A percentile compares a stretch with the other conserved stretches of the same genome.
Conservation (phyloP, 2,329 filamentous ascomycete genomes). For the Conoideocrella luteorostrata region DNA sequence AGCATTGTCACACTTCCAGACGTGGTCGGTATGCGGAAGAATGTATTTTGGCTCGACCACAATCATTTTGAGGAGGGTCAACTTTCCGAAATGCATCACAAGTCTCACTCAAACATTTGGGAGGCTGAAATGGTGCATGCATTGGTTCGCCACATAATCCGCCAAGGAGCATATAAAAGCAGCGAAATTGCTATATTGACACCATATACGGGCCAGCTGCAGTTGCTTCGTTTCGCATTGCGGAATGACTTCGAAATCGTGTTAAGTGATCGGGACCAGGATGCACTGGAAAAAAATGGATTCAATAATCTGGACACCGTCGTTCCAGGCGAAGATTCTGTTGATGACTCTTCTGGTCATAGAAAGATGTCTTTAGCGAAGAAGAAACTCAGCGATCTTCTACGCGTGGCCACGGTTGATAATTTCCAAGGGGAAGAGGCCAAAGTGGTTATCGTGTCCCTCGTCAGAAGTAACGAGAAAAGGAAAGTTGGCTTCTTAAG, state of each 20-base stretch:
- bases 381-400: too few species aligned
- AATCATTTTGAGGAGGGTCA: slow-evolving; percentile 34
- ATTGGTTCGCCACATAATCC: slow-evolving; percentile 58
- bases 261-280: slow-evolving; percentile 55
- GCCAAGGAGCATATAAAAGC: slow-evolving; percentile 53
- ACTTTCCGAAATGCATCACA: slow-evolving; percentile 26
- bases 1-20: slow-evolving; percentile 33
- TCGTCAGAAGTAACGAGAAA: slow-evolving; percentile 62
- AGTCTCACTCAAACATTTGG: slow-evolving; percentile 47
- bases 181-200: slow-evolving; percentile 66
- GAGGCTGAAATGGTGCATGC: slow-evolving; percentile 59
- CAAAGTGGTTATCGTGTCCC: slow-evolving; percentile 61
- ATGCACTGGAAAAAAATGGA: slow-evolving; percentile 40
- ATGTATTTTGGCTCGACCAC: slow-evolving; percentile 60
- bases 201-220: slow-evolving; percentile 53
- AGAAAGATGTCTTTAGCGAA: slow-evolving; percentile 28
- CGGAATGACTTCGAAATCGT: slow-evolving; percentile 50
- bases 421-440: slow-evolving; percentile 77
- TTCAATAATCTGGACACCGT: background rate
- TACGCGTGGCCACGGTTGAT: slow-evolving; percentile 60
- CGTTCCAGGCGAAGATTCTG: background rate
- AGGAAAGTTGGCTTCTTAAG: slow-evolving; percentile 58
- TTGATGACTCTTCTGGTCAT: slow-evolving; percentile 1
- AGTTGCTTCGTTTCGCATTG: slow-evolving; percentile 41
- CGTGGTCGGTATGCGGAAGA: slow-evolving; percentile 46